Evolutionary conservation across 2,329 filamentous ascomycete species (phyloP), one percentile per base, ranked within the genome.

Genomic region (Xylaria polymorpha): DNA sequence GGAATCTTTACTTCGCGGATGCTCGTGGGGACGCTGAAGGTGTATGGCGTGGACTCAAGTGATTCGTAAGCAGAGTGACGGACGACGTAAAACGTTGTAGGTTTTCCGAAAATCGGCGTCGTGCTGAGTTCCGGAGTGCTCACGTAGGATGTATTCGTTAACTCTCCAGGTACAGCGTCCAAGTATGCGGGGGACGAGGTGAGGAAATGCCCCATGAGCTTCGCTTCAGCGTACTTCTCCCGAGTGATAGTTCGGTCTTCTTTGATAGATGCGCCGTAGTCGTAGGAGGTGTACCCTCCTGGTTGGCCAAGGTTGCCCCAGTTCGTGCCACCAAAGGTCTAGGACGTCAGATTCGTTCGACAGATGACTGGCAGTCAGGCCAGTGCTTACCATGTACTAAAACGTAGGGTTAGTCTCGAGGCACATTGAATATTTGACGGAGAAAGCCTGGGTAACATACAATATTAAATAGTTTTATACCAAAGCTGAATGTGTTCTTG

Each of bases 171-270:
- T 0, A 81, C 83, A 0, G 89, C 86, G 2, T 86, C 86, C 20
- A 94, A 80, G 74, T 93, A 94, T 0, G 86, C 88, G 0, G 91
- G 90, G 0, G 91, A 92, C 0, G 89, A 91, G 73, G 90, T 90
- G 61, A 93, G 79, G 79, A 95, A 95, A 73, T 93, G 91, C 32
- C 88, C 91, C 71, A 93, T 83, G 0, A 95, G 85, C 76, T 95
- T 96, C 32, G 92, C 83, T 77, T 96, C 92, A 50, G 89, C 90
- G 78, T 94, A 95, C 78, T 95, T 95, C 76, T 94, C 91, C 1
- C 92, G 86, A 35, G 85, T 81, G 3, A 95, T 82, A 1, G 86
- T 86, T 29, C 92, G 86, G 50, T 92, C 89, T 76, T 96, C 93
- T 0, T 86, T 85, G 61, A 95, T 93, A 7, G 85, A 82, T 8